phyloP scores from a whole-genome alignment of 768 basidiomycete genomes.

The Mycena indigotica region DNA sequence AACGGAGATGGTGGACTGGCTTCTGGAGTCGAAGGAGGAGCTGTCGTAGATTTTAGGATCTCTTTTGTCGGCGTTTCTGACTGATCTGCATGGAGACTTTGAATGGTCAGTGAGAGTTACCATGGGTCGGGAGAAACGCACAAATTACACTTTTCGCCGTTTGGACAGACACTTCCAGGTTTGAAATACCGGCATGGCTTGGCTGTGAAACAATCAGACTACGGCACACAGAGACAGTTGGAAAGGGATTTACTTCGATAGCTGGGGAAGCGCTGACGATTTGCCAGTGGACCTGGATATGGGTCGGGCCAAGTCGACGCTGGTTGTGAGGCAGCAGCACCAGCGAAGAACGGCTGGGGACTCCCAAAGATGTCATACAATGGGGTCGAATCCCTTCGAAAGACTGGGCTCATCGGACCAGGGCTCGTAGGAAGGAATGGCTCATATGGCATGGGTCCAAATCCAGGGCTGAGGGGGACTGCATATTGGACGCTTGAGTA shows the following conservation, averaged over 20 bases:
- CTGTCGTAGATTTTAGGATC: too few species aligned
- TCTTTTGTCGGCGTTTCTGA: too few species aligned
- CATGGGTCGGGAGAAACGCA: too few species aligned
- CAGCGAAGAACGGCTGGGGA: conserved; percentile 7
- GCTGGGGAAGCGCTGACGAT: too few species aligned
- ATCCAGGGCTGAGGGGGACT: neutral
- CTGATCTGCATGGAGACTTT: conserved; percentile 52
- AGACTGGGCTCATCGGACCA: neutral
- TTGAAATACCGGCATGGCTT: conserved; percentile 63
- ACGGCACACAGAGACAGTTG: conserved; percentile 7
- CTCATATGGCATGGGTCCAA: neutral
- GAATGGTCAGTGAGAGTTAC: neutral
- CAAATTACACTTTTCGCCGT: conserved; percentile 62
- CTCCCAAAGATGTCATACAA: conserved; percentile 16
- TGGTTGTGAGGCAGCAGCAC: neutral
- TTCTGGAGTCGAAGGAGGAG: neutral
- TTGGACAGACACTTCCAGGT: conserved; percentile 49
- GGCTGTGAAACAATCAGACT: conserved; percentile 37
- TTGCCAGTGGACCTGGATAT: too few species aligned
- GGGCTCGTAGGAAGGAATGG: neutral
- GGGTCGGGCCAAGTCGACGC: conserved; percentile 1
- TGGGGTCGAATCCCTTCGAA: neutral
- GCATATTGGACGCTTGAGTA: conserved; percentile 7
- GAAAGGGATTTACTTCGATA: neutral
- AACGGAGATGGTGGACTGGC: neutral